A percentile compares a stretch with the other conserved stretches of the same genome.
Evolutionary conservation across 306 rosid species (phyloP).

Genomic region (Fagus sylvatica): DNA sequence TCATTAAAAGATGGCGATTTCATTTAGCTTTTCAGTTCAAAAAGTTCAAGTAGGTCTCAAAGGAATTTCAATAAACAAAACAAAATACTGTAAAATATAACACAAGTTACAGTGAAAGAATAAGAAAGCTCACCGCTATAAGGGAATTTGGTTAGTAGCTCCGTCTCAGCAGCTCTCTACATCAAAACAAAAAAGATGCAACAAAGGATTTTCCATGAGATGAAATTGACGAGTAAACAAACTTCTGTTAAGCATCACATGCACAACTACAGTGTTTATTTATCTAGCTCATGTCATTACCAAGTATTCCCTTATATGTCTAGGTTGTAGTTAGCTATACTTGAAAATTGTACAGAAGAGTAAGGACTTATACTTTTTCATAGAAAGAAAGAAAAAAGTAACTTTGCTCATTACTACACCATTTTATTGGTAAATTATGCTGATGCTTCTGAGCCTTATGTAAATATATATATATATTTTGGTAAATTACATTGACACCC

Average conservation of each 20-base stretch:
- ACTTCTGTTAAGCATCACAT: neutral
- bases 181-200: constrained; percentile 29
- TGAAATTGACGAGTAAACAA: constrained; percentile 11
- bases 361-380: neutral
- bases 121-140: constrained; percentile 67
- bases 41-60: neutral
- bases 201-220: constrained; percentile 20
- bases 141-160: constrained; percentile 66
- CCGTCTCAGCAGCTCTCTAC: constrained; percentile 94
- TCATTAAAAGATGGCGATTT: neutral
- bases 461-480: neutral
- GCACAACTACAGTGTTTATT: neutral
- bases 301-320: neutral
- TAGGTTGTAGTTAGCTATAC: neutral
- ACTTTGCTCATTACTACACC: neutral
- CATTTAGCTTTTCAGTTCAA: neutral
- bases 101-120: constrained; percentile 11
- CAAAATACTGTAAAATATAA: constrained; percentile 5
- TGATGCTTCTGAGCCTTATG: neutral
- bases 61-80: too few species aligned
- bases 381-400: neutral
- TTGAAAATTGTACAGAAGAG: neutral
- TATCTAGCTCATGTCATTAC: neutral
- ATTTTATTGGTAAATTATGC: neutral
- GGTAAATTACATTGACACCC: too few species aligned